Evolutionary conservation across 305 asterid species (phyloP), one percentile per base, ranked within the genome.

Genomic region (Euphrasia arctica): DNA sequence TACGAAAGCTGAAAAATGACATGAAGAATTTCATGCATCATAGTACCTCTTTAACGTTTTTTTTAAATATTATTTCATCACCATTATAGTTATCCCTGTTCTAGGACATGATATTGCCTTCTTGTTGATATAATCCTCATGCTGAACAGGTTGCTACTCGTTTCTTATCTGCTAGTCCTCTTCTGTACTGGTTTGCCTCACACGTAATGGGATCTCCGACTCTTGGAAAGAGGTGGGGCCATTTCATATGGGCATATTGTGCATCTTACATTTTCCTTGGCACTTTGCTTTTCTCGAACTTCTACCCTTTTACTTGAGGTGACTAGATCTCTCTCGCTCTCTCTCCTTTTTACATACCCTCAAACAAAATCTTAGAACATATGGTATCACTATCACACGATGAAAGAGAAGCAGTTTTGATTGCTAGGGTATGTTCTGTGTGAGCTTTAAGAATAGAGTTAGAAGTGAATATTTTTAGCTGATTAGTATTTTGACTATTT

Each of bases 301-400:
- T 93, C 81, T 93, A 93, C 66, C 99, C 99, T 55, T 93, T 93
- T 73, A 93, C 99, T 70, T 93, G 81, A 92, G 72, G 54, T 45
- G 54, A 50, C 34, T 1, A 27, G 51, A 10, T 27, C 9, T 42
- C 6, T 15, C n/a, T 14, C 34, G 14, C 56, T 68, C 57, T 6
- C 28, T 65, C 27, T 41, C 4, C 68, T 34, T 56, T 18, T 9
- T 22, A n/a, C 32, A 2, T 55, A 10, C 5, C 54, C 51, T 64
- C 8, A 0, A 52, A 15, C 7, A 41, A 56, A 45, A 22, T 18
- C 47, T 18, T 4, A 31, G 32, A 4, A 62, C 25, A 9, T 11
- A 49, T 18, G 39, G 60, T 31, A 32, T 49, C 48, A 9, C 49
- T 31, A 32, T 49, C 48, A 9, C 49, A 39, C 3, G 61, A 52